Base-by-base conservation (phyloP, 2,329 filamentous ascomycete species). In the Coccinonectria pachysandricola region DNA sequence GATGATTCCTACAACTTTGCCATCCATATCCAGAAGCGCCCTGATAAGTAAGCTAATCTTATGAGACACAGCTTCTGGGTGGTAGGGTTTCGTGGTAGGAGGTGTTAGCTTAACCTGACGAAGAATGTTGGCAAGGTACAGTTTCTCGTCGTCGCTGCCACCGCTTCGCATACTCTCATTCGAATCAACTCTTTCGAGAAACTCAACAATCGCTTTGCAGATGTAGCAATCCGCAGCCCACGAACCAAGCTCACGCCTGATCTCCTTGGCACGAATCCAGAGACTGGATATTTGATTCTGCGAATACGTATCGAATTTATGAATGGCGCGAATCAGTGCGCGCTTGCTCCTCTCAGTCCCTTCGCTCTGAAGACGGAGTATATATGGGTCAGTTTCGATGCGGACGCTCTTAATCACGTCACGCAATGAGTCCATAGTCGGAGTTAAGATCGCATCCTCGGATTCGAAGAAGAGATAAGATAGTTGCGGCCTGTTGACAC, bases 171-270 rank as follows among this genome's bases (percentile, higher is more conserved):
- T 54, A 8, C 39, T 35, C 5, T 16, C 27, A 8, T 26, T 20
- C 5, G 24, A 39, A 26, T 37, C 31, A 30, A 45, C 21, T 21
- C 39, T 41, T 26, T 34, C 14, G 3, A 56, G 30, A 27, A 58
- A 53, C 22, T 46, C 40, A 2, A 36, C 49, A 7, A 73, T 54
- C 4, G 65, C 63, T 19, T 57, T 57, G 26, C 53, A 52, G 13
- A 86, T 68, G 44, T 76, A 86, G 25, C 65, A 68, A 24, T 86
- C 75, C 0, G 68, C 67, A 2, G 78, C 78, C 77, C 79, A 87
- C 2, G 59, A 38, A 0, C 82, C 82, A 4, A 86, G 60, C 23
- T 79, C 66, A 3, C 46, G 39, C 12, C 59, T 59, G 2, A 86
- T 60, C 9, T 64, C 60, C 1, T 36, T 23, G 8, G 66, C 60